A percentile compares a stretch with the other conserved stretches of the same genome.
These are phyloP conservation scores for Linaria vulgaris DNA, from an alignment of 257 asterid genomes.

Conservation along the genomic window DNA sequence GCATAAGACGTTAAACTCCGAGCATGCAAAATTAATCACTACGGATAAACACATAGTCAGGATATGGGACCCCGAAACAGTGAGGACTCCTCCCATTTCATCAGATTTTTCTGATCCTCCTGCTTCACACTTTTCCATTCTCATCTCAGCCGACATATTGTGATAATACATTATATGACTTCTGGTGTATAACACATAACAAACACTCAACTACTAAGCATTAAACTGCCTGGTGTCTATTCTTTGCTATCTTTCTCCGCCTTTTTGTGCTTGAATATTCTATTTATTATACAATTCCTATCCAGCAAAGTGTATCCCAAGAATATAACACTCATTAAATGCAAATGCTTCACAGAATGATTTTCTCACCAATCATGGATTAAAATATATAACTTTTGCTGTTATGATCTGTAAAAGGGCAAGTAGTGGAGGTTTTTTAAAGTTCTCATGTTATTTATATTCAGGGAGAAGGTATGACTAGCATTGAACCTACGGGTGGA, in stretches of 20 bases:
- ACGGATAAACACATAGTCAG: slow-evolving; percentile 84
- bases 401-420: background rate
- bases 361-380: background rate
- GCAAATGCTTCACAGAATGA: slow-evolving; percentile 2
- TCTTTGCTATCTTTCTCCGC: background rate
- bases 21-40: slow-evolving; percentile 65
- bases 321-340: too few relatives aligned
- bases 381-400: background rate
- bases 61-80: slow-evolving; percentile 91
- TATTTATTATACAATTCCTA: background rate
- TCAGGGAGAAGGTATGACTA: slow-evolving; percentile 96
- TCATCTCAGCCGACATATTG: background rate
- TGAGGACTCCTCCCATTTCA: slow-evolving; percentile 36
- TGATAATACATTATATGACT: slow-evolving; percentile 4
- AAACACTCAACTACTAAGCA: slow-evolving; percentile 2
- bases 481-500: slow-evolving; percentile 87
- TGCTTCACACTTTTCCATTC: slow-evolving; percentile 1
- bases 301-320: too few relatives aligned
- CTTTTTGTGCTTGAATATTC: background rate
- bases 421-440: background rate
- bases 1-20: slow-evolving; percentile 80
- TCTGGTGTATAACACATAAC: slow-evolving; percentile 9
- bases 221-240: background rate
- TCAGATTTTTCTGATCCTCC: background rate
- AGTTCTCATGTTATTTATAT: slow-evolving; percentile 15